Evolutionary conservation across 805 yeast species (phyloP), one percentile per base, ranked within the genome.

Genomic region (Sugiyamaella marilandica): DNA sequence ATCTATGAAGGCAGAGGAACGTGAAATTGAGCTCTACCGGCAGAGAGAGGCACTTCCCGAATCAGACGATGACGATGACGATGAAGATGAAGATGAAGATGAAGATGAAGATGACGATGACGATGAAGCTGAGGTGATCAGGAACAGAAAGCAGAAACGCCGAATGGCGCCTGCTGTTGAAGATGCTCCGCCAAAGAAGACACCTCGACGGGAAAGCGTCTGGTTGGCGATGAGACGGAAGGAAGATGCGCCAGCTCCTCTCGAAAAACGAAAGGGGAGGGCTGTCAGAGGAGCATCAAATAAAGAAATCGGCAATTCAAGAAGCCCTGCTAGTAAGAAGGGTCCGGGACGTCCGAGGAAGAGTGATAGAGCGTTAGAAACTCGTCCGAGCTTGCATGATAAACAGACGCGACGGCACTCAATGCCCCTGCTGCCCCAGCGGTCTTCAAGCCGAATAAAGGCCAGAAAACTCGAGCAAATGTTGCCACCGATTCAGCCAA

Each of bases 21-120:
- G 35, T 10, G 31, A 13, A 21, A 45, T 58, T 14, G 55, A 54
- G 32, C 52, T 55, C 18, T 55, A 55, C 24, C 14, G 53, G n/a
- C 35, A 35, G 36, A 11, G 19, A 10, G 31, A 49, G 43, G 43
- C 43, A 4, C 43, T 21, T 11, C 37, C 16, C 2, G 32, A 45
- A 32, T 24, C 53, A 5, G 41, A 37, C n/a, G 14, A 26, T 21
- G 49, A 24, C 24, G 55, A 50, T 13, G 49, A 41, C 4, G 55
- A 50, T 10, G 24, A 18, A 11, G 45, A 16, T 35, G 46, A 29
- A n/a, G 43, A 45, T n/a, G 51, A 36, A 13, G 58, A 46, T 14
- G 53, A 14, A 24, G 29, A 24, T 5, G 29, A n/a, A 35, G 32
- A 29, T 8, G 32, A 41, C 10, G 4, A 31, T 19, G 45, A 41